phyloP scores from a whole-genome alignment of 208 protist species.

The Porcisia deanei region DNA sequence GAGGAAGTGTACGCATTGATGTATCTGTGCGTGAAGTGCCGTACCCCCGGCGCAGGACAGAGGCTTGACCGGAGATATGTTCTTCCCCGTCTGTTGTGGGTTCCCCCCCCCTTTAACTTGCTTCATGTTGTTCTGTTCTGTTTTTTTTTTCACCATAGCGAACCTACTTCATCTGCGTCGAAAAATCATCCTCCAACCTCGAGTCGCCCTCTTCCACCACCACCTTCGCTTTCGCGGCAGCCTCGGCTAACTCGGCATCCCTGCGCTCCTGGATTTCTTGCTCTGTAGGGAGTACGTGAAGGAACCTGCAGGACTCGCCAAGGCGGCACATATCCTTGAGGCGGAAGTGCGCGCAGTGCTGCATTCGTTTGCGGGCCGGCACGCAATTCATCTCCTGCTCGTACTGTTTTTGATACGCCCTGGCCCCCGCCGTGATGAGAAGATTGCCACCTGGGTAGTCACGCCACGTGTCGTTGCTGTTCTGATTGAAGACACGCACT shows the following conservation, averaged over 20 bases:
- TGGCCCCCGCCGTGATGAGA: constrained; percentile 71
- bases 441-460: constrained; percentile 74
- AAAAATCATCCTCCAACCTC: neutral
- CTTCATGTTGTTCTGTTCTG: neutral
- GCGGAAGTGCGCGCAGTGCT: constrained; percentile 89
- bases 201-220: neutral
- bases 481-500: constrained; percentile 84
- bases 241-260: constrained; percentile 26
- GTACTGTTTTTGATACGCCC: constrained; percentile 60
- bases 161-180: neutral
- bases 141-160: neutral
- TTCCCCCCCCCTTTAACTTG: neutral
- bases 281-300: constrained; percentile 70
- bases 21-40: neutral
- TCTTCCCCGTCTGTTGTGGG: no score
- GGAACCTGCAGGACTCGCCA: constrained; percentile 73
- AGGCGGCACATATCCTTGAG: constrained; percentile 83
- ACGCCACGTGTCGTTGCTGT: constrained; percentile 64
- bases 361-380: constrained; percentile 75
- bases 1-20: neutral
- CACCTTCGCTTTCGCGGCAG: constrained; percentile 5
- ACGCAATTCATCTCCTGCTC: constrained; percentile 52
- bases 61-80: neutral
- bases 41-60: neutral
- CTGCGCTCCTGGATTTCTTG: constrained; percentile 37